Conservation (phyloP, 805 yeast species). For the Ogataea wickerhamii region DNA sequence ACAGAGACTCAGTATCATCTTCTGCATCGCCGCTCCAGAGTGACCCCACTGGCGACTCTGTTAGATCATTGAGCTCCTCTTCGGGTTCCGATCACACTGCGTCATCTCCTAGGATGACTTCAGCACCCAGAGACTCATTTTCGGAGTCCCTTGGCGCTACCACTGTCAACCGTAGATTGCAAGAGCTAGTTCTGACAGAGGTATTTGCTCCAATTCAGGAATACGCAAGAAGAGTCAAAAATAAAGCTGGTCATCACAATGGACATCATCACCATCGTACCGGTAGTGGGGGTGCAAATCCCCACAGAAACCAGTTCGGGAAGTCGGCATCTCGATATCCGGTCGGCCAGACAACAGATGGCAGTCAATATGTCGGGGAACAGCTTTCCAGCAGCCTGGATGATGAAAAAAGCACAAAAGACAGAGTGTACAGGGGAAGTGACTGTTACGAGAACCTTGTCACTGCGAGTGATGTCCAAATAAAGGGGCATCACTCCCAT, state of each 20-base stretch:
- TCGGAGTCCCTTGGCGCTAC: conserved; percentile 50
- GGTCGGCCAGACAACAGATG: neutral
- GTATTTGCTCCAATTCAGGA: conserved; percentile 57
- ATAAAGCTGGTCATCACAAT: conserved; percentile 12
- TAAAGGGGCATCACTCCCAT: conserved; percentile 15
- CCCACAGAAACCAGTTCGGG: neutral
- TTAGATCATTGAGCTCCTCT: neutral
- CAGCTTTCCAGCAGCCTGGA: neutral
- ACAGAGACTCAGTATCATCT: conserved; percentile 27
- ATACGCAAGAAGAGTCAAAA: conserved; percentile 26
- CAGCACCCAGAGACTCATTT: conserved; percentile 11
- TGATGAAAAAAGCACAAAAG: neutral
- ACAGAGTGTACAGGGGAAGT: neutral
- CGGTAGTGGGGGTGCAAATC: conserved; percentile 3
- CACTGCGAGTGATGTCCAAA: neutral
- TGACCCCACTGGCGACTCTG: neutral
- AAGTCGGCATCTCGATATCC: neutral
- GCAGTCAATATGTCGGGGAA: neutral
- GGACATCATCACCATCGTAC: conserved; percentile 12
- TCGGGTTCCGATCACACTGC: conserved; percentile 9
- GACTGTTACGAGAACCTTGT: neutral
- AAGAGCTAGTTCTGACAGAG: conserved; percentile 67
- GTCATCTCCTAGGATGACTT: conserved; percentile 15
- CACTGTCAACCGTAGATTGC: conserved; percentile 63
- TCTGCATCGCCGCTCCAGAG: conserved; percentile 15